A percentile compares a stretch with the other conserved stretches of the same genome.
These are phyloP conservation scores for Thalia dealbata DNA, from an alignment of 176 grass and related monocot genomes.

Conservation along the genomic window DNA sequence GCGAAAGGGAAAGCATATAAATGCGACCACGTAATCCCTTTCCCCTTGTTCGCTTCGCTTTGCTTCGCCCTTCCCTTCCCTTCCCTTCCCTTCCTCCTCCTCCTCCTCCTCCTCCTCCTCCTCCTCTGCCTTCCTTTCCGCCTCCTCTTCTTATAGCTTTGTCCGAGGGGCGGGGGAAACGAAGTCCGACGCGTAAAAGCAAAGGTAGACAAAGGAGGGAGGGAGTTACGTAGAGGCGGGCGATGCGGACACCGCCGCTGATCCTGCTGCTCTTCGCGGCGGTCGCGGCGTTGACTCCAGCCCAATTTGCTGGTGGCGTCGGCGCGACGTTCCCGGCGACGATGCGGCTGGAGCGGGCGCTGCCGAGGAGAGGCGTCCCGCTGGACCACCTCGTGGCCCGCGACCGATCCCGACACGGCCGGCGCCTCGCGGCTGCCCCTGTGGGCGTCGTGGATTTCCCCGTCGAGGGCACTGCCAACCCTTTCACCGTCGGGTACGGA, in stretches of 20 bases:
- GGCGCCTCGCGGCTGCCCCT: conserved; percentile 27
- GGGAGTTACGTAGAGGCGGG: background rate
- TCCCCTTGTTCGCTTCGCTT: background rate
- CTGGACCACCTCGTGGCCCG: conserved; percentile 56
- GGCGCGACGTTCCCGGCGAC: conserved; percentile 25
- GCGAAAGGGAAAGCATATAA: background rate
- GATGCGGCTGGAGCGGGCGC: conserved; percentile 61
- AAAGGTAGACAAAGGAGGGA: too few species aligned
- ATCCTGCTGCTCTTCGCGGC: background rate
- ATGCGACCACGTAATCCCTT: conserved; percentile 1
- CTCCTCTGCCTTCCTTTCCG: background rate
- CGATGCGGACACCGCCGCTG: background rate
- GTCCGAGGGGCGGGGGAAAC: too few species aligned
- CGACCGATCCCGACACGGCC: conserved; percentile 45
- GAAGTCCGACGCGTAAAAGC: too few species aligned
- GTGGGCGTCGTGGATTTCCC: conserved; percentile 73
- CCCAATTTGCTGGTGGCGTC: background rate
- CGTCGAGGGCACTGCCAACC: conserved; percentile 80
- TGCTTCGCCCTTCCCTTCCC: background rate
- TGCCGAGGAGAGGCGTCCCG: conserved; percentile 46
- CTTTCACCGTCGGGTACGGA: conserved; percentile 79
- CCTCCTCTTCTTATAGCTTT: too few species aligned
- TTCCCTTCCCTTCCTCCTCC: background rate
- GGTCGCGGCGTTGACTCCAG: background rate
- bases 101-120: background rate